Conservation (phyloP, 2,329 filamentous ascomycete genomes). For the Penicillium oxalicum region DNA sequence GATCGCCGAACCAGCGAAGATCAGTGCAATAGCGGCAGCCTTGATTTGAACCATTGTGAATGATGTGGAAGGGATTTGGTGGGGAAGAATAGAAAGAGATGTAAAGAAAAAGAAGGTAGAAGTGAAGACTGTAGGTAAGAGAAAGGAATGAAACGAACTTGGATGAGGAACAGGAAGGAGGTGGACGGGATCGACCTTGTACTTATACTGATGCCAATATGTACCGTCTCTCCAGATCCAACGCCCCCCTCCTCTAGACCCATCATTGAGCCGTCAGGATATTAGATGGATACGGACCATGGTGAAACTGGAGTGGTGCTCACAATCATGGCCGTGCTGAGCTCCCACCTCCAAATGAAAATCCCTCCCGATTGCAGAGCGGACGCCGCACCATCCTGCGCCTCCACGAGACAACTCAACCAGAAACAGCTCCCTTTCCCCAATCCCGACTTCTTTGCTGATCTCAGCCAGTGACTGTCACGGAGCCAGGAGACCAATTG, state of each 20-base stretch:
- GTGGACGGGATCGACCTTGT: neutral
- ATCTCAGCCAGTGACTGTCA: neutral
- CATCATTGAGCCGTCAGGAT: too few relatives aligned
- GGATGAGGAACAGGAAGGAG: neutral
- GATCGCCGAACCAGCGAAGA: conserved; percentile 5
- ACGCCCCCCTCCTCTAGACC: too few relatives aligned
- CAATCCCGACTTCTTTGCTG: neutral
- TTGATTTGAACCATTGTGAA: conserved; percentile 8
- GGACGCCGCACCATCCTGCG: neutral
- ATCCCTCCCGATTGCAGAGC: conserved; percentile 1
- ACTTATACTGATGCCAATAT: neutral
- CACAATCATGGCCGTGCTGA: too few relatives aligned
- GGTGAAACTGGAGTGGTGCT: too few relatives aligned
- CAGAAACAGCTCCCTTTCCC: neutral
- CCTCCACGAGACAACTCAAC: neutral
- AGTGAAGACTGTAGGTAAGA: neutral
- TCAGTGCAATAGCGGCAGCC: conserved; percentile 4
- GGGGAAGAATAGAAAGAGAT: neutral
- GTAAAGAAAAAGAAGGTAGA: neutral
- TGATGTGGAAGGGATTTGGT: neutral
- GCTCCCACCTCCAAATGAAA: neutral
- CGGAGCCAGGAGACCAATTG: too few relatives aligned
- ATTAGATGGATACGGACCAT: too few relatives aligned
- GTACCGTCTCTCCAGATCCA: too few relatives aligned
- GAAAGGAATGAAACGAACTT: neutral